Percentiles rank a stretch among this genome's conserved stretches.
phyloP scores from a whole-genome alignment of 768 basidiomycete species.

The Multifurca ochricompacta region DNA sequence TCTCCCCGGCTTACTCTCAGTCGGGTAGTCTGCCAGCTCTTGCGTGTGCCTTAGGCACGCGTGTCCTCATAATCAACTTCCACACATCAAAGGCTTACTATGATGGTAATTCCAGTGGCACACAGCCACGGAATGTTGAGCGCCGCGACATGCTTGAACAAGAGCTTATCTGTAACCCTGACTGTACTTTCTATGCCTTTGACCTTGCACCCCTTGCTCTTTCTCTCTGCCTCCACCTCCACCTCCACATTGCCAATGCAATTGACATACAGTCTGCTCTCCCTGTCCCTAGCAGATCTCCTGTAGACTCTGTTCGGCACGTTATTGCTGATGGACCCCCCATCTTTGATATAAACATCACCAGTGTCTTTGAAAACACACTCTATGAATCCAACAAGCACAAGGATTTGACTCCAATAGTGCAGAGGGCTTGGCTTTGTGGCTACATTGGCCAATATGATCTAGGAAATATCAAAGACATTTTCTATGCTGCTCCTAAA shows the following conservation, averaged over 20 bases:
- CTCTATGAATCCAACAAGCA: constrained; percentile 15
- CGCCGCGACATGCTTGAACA: constrained; percentile 31
- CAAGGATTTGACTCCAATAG: constrained; percentile 16
- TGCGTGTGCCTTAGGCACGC: constrained; percentile 35
- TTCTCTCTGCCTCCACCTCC: constrained; percentile 37
- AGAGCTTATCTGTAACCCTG: constrained; percentile 37
- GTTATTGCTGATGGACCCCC: constrained; percentile 18
- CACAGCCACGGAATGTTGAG: constrained; percentile 18
- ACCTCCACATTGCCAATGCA: constrained; percentile 39
- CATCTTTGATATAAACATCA: constrained; percentile 23
- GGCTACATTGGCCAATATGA: constrained; percentile 34
- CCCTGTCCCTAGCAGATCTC: constrained; percentile 31
- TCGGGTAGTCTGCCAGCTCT: constrained; percentile 38
- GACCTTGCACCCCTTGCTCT: constrained; percentile 45
- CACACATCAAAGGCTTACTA: background rate
- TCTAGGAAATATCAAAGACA: constrained; percentile 29
- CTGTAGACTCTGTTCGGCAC: constrained; percentile 35
- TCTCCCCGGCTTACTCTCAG: constrained; percentile 43
- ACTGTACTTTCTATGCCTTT: constrained; percentile 44
- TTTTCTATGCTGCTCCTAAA: constrained; percentile 35
- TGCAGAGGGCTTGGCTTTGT: constrained; percentile 27
- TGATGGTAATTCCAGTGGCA: background rate
- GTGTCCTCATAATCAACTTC: constrained; percentile 24
- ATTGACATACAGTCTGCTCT: constrained; percentile 53
- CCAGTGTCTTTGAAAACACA: constrained; percentile 18